phyloP scores from a whole-genome alignment of 176 grass and related monocot species.

The Oryza brachyantha region DNA sequence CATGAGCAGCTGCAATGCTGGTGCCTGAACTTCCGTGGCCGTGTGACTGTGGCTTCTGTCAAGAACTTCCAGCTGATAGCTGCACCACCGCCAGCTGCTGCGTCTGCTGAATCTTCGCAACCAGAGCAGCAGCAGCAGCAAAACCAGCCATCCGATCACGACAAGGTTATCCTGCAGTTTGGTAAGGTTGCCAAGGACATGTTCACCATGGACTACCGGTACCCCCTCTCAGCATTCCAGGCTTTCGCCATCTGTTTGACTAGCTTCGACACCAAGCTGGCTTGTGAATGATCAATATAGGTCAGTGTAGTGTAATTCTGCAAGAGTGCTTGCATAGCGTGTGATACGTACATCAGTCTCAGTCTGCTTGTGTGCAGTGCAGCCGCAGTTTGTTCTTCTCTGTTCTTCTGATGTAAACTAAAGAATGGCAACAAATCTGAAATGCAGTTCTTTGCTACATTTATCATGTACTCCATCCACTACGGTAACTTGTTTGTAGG shows the following conservation, averaged over 20 bases:
- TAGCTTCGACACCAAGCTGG: constrained; percentile 51
- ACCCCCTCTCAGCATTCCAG: constrained; percentile 45
- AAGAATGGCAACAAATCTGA: constrained; percentile 19
- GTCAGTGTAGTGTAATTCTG: background rate
- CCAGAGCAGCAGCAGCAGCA: constrained; percentile 24
- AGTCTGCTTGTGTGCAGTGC: background rate
- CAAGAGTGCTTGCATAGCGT: background rate
- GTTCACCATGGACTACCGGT: constrained; percentile 55
- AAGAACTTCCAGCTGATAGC: constrained; percentile 87
- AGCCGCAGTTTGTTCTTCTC: constrained; percentile 5
- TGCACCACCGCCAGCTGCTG: constrained; percentile 12
- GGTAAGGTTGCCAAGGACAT: constrained; percentile 49
- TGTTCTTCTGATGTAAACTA: background rate
- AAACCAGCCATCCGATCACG: constrained; percentile 24
- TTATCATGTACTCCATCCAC: too few relatives aligned
- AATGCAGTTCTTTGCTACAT: background rate
- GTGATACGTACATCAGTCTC: background rate
- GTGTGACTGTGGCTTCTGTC: constrained; percentile 69
- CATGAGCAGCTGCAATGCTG: constrained; percentile 92
- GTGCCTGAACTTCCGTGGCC: constrained; percentile 81
- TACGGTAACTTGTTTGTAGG: background rate
- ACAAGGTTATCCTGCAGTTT: constrained; percentile 47
- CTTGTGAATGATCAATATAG: constrained; percentile 38
- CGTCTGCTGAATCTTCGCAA: constrained; percentile 23
- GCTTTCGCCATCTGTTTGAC: constrained; percentile 53